Evolutionary conservation across 768 basidiomycete species (phyloP), one percentile per base, ranked within the genome.

Genomic region (Leccinum disarticulatum): DNA sequence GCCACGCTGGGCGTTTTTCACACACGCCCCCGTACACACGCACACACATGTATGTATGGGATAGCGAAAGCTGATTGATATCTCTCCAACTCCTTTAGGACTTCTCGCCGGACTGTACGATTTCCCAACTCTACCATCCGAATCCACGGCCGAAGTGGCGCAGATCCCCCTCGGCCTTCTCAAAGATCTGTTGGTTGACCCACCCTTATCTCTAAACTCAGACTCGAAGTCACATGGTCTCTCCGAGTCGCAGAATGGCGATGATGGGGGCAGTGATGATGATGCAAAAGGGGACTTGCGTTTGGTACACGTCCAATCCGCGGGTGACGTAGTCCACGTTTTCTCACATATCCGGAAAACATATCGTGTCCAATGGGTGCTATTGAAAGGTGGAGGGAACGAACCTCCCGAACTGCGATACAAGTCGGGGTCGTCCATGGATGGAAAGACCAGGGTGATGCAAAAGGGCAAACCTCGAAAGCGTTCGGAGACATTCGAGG

Each of bases 281-380:
- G 9, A 4, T 27, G 48, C 49, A 1, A 55, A 56, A 14, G 63
- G 48, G 1, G 35, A 46, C 33, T 51, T 69, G 19, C 74, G 70
- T n/a, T 78, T 90, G 22, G 65, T 74, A 41, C 74, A 78, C 59
- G 76, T 87, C 55, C 74, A 76, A 58, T 76, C 81, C 19, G 84
- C 78, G 22, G 87, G 87, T 11, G 82, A 88, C 60, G 84, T 95
- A 38, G 58, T 87, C 3, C 94, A 96, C 68, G 77, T 93, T 51
- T 97, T 97, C 74, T 93, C 91, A 9, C 95, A 98, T 70, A 91
- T 95, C 69, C 85, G 79, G 66, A 93, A 95, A 77, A 94, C 90
- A 13, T 95, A 90, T 69, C 81, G 86, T 58, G 80, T 84, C 17
- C 85, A 87, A 63, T 90, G 88, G 88, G 83, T 88, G 36, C 61